Percentiles rank a stretch among this genome's conserved stretches.
These are phyloP conservation scores for Bathelium albidoporum DNA, from an alignment of 495 filamentous ascomycete species.

Conservation along the genomic window DNA sequence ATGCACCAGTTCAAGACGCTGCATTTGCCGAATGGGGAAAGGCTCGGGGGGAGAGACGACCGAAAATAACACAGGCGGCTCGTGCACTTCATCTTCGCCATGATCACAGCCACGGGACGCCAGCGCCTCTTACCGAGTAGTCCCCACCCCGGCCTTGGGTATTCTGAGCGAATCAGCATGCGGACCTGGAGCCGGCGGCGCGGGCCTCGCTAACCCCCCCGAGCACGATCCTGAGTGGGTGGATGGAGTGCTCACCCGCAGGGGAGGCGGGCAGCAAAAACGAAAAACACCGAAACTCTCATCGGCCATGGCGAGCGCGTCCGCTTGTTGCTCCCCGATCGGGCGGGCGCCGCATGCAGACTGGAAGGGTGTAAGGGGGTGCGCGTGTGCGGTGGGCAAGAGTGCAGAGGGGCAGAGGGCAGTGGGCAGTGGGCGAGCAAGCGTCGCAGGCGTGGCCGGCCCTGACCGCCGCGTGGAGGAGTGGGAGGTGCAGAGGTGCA, in stretches of 20 bases:
- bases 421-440: too few relatives aligned
- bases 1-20: background rate
- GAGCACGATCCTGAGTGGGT: background rate
- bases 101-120: constrained; percentile 2
- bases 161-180: background rate
- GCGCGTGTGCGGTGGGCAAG: background rate
- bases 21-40: background rate
- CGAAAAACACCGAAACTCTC: constrained; percentile 1
- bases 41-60: background rate
- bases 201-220: background rate
- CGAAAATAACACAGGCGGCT: constrained; percentile 4
- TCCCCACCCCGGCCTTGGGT: background rate
- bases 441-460: background rate
- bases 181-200: constrained; percentile 1
- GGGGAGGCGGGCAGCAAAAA: background rate
- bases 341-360: background rate
- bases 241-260: background rate
- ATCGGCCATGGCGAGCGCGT: background rate
- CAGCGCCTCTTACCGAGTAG: background rate
- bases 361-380: background rate
- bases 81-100: background rate
- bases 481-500: background rate
- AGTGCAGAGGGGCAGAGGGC: background rate
- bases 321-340: background rate
- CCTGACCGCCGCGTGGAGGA: background rate